These are phyloP conservation scores for Aspergillus conjunctus DNA, from an alignment of 495 filamentous ascomycete genomes.

Conservation along the genomic window DNA sequence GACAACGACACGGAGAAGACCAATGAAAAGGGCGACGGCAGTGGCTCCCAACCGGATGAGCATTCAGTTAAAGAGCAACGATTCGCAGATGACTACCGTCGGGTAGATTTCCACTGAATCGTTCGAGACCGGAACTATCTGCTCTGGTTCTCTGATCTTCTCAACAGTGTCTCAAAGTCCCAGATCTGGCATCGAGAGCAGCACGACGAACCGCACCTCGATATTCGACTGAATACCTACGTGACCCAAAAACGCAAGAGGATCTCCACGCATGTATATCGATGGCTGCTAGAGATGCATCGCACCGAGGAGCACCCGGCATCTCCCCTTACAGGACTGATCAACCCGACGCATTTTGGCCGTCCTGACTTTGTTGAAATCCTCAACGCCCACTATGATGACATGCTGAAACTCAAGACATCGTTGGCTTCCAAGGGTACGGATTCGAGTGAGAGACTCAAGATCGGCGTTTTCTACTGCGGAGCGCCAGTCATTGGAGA, in stretches of 20 bases:
- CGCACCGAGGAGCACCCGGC: constrained; percentile 3
- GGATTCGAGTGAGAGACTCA: constrained; percentile 1
- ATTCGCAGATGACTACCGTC: constrained; percentile 9
- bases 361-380: constrained; percentile 9
- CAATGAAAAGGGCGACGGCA: no score
- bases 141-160: constrained; percentile 11
- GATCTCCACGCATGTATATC: constrained; percentile 5
- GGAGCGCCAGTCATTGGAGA: constrained; percentile 11
- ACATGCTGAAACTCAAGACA: constrained; percentile 6
- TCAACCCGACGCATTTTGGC: constrained; percentile 17
- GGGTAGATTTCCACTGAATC: constrained; percentile 14
- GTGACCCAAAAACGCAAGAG: constrained; percentile 10
- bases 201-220: constrained; percentile 2
- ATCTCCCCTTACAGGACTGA: constrained; percentile 13
- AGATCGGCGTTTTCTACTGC: constrained; percentile 12
- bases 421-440: constrained; percentile 8
- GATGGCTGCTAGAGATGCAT: constrained; percentile 16
- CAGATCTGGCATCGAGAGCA: constrained; percentile 8
- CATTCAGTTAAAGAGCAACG: background rate
- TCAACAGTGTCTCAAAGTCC: constrained; percentile 8
- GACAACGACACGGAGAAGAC: background rate
- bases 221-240: constrained; percentile 8
- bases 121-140: constrained; percentile 14
- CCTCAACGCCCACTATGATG: constrained; percentile 5
- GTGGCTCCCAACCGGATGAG: background rate